phyloP scores from a whole-genome alignment of 78 protist genomes.

The Planoprotostelium fungivorum region DNA sequence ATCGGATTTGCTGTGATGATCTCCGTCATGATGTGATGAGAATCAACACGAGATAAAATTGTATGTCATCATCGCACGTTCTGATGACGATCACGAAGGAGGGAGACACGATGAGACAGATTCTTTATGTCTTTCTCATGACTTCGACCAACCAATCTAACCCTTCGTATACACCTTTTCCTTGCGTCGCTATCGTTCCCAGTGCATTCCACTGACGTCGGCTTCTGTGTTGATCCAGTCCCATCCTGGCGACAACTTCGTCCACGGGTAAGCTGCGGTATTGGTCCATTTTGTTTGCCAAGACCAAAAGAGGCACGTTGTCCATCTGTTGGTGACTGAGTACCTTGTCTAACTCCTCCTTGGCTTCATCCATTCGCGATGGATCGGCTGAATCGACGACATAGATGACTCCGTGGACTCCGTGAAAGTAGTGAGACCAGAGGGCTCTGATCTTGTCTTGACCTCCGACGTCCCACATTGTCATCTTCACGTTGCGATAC shows the following conservation, averaged over 20 bases:
- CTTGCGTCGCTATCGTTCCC: too few relatives aligned
- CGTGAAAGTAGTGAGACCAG: conserved; percentile 80
- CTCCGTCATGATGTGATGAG: too few relatives aligned
- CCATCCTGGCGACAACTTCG: conserved; percentile 75
- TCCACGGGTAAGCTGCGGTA: conserved; percentile 80
- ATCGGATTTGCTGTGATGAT: too few relatives aligned
- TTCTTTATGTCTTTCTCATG: too few relatives aligned
- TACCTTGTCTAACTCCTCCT: conserved; percentile 44
- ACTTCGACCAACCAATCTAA: too few relatives aligned
- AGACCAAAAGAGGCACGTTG: conserved; percentile 39
- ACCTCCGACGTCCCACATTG: conserved; percentile 93
- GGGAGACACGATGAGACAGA: too few relatives aligned
- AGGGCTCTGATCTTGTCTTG: conserved; percentile 87
- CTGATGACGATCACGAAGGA: too few relatives aligned
- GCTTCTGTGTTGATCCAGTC: conserved; percentile 53
- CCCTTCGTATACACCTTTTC: too few relatives aligned
- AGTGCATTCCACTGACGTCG: conserved; percentile 84
- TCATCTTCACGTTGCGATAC: conserved; percentile 13
- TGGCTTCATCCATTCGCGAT: conserved; percentile 68
- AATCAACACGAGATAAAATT: too few relatives aligned
- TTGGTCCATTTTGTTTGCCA: conserved; percentile 79
- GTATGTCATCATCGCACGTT: too few relatives aligned
- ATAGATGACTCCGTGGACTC: conserved; percentile 81
- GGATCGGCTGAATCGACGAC: conserved; percentile 87
- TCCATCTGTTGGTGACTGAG: conserved; percentile 15